Evolutionary conservation across 257 asterid species (phyloP).

Genomic region (Catharanthus roseus): DNA sequence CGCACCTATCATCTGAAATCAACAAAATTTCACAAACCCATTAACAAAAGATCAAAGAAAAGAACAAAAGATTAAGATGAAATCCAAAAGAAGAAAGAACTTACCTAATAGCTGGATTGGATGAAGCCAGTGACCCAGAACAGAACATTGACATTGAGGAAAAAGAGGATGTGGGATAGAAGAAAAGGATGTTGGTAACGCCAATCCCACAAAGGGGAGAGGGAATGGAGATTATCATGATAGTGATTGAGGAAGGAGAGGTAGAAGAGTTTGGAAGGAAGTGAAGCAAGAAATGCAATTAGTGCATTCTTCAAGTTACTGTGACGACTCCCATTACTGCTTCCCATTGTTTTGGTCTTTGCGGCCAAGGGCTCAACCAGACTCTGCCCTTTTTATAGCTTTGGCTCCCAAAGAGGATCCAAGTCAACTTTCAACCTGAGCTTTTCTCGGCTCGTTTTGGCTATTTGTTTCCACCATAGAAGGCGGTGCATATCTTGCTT

Average conservation of each 20-base stretch:
- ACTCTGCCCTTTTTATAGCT: constrained; percentile 10
- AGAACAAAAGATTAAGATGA: background rate
- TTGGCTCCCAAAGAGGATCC: no score
- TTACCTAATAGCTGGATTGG: constrained; percentile 90
- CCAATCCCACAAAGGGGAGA: constrained; percentile 57
- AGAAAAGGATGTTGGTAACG: constrained; percentile 70
- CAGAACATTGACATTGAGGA: constrained; percentile 68
- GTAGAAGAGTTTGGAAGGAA: constrained; percentile 76
- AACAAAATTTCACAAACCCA: constrained; percentile 5
- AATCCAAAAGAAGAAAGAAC: no score
- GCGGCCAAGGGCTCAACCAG: background rate
- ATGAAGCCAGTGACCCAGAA: constrained; percentile 71
- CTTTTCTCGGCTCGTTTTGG: no score
- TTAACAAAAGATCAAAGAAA: constrained; percentile 2
- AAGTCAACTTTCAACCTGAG: no score
- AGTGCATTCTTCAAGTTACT: constrained; percentile 51
- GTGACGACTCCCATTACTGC: background rate
- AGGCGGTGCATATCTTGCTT: no score
- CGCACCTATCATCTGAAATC: constrained; percentile 77
- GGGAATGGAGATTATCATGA: constrained; percentile 27
- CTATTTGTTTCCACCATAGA: no score
- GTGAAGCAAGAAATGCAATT: constrained; percentile 57
- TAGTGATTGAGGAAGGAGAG: constrained; percentile 55
- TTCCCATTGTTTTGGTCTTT: constrained; percentile 1
- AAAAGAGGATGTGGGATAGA: constrained; percentile 60